Base-by-base conservation (phyloP, 768 basidiomycete genomes). In the Leccinum pellstonianum region DNA sequence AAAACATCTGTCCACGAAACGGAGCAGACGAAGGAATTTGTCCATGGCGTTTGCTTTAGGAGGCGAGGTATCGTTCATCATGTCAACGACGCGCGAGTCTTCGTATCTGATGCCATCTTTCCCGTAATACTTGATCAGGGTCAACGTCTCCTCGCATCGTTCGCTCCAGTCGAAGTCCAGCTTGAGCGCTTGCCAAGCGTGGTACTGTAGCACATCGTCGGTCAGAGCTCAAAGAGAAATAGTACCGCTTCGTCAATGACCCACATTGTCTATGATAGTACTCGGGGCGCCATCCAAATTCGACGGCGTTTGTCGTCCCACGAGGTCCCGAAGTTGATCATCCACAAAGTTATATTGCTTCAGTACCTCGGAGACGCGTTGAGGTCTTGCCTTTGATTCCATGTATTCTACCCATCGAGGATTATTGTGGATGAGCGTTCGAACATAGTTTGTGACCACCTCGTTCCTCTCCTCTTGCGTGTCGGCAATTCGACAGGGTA, bases 61-160 rank as follows among this genome's bases (percentile, higher is more conserved):
- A 35, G 62, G 63, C 10, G 72, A 74, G 6, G 72, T 71, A 62
- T 86, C 83, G 35, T 82, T 71, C 41, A 86, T 68, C 77, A 86
- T 78, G 46, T 75, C 77, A 15, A 80, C 63, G 23, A 88, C 81
- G 23, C 77, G 73, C 25, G 77, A 64, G 62, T 88, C 81, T 68
- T 80, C 77, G 56, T 71, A 74, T 29, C 80, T 79, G 25, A 68
- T 72, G 6, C 86, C 87, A 9, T 78, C 70, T 29, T 80, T 77
- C 3, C 88, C 88, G 64, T 89, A 90, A 55, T 82, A 71, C 17
- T 66, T 69, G 46, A 87, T 70, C 38, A 90, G 80, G 10, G 57
- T 51, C 52, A 84, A 70, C 6, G 81, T 83, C 63, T 84, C 85
- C 15, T 73, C 71, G 67, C 83, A 85, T 29, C 78, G 77, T 10